Conservation (phyloP, 1,284 basidiomycete species). For the Veloporphyrellus conicus region DNA sequence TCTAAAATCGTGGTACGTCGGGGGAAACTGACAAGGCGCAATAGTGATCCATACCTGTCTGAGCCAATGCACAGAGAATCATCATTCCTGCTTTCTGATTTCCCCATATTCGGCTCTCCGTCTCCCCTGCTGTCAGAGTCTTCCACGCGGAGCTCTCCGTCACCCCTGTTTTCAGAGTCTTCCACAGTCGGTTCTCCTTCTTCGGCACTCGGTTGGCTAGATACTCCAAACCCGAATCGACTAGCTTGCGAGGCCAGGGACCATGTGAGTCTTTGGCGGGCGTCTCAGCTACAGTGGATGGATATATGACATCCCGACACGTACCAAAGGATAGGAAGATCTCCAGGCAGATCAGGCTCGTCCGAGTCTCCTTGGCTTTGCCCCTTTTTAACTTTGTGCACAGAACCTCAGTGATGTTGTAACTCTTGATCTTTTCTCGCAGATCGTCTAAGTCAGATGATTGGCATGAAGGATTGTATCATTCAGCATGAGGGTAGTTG, state of each 20-base stretch:
- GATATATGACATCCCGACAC: no score
- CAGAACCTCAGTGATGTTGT: slow-evolving; percentile 13
- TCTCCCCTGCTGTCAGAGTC: slow-evolving; percentile 9
- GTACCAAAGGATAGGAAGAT: no score
- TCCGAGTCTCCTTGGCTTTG: slow-evolving; percentile 12
- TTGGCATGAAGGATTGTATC: no score
- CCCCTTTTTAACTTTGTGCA: slow-evolving; percentile 4
- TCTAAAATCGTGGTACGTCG: slow-evolving; percentile 13
- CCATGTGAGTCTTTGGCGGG: no score
- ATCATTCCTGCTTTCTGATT: slow-evolving; percentile 10
- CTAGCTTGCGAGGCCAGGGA: no score
- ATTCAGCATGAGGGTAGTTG: no score
- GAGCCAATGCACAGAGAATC: slow-evolving; percentile 23
- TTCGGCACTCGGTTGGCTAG: no score
- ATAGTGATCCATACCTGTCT: slow-evolving; percentile 11
- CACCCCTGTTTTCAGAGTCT: no score
- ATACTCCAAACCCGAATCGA: no score
- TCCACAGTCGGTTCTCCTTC: slow-evolving; percentile 12
- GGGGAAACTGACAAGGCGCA: not conserved
- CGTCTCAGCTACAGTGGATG: no score
- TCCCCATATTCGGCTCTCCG: no score
- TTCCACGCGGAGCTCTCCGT: no score
- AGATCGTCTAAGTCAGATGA: slow-evolving; percentile 7
- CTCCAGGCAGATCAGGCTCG: slow-evolving; percentile 12
- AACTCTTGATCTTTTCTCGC: slow-evolving; percentile 6